Percentiles rank a stretch among this genome's conserved stretches.
phyloP scores from a whole-genome alignment of 164 flowering plant genomes.

The grape (Vitis vinifera) region DNA sequence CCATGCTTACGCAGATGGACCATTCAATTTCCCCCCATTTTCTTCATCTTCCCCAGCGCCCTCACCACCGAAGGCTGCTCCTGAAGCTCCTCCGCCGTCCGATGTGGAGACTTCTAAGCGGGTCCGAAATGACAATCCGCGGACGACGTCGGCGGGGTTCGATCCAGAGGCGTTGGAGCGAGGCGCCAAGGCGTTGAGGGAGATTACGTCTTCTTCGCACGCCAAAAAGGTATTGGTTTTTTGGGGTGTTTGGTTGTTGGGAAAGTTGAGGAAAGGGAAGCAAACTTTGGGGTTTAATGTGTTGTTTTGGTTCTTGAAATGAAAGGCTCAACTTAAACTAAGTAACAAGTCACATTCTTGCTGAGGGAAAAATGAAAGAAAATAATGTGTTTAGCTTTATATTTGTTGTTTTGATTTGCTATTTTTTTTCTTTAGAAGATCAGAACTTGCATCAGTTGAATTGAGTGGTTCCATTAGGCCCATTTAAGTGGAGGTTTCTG shows the following conservation, averaged over 20 bases:
- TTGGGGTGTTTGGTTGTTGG: neutral
- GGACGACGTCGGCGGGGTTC: constrained; percentile 84
- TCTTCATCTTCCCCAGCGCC: constrained; percentile 28
- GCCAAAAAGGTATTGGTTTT: constrained; percentile 50
- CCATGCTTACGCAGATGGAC: constrained; percentile 58
- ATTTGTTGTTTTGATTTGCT: too few relatives aligned
- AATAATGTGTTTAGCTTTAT: too few relatives aligned
- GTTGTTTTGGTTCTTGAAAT: neutral
- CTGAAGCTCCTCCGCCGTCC: constrained; percentile 23
- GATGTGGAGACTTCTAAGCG: constrained; percentile 21
- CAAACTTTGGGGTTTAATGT: neutral
- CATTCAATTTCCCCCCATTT: constrained; percentile 56
- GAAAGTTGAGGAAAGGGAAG: too few relatives aligned
- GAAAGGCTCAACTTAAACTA: too few relatives aligned
- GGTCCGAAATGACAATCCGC: constrained; percentile 71
- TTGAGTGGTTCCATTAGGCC: too few relatives aligned
- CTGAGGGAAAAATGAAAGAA: too few relatives aligned
- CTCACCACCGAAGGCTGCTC: constrained; percentile 7
- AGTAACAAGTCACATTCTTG: too few relatives aligned
- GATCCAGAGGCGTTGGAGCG: constrained; percentile 87
- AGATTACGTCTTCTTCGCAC: constrained; percentile 45
- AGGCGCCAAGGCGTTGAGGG: constrained; percentile 59
- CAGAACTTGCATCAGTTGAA: too few relatives aligned
- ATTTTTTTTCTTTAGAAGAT: too few relatives aligned
- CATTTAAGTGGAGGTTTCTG: too few relatives aligned